Evolutionary conservation across 2,329 filamentous ascomycete species (phyloP).

Genomic region (Pseudogymnoascus sp.): DNA sequence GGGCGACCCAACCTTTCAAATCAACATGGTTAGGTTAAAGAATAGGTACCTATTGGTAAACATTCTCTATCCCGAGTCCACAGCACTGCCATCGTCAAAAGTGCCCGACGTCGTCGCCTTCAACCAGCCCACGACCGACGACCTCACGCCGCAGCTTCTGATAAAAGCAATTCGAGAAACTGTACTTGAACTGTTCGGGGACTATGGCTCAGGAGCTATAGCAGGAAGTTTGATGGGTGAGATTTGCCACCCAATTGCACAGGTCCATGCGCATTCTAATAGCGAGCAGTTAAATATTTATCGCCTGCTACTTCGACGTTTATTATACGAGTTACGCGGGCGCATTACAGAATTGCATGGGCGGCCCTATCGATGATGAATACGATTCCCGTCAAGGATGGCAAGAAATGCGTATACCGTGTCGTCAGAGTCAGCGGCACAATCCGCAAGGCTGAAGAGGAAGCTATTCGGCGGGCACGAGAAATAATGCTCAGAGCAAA

Average conservation of each 20-base stretch:
- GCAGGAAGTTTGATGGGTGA: conserved; percentile 61
- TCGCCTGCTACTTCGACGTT: conserved; percentile 89
- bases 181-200: conserved; percentile 70
- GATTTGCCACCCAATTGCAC: conserved; percentile 13
- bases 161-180: conserved; percentile 62
- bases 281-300: conserved; percentile 72
- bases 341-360: conserved; percentile 84
- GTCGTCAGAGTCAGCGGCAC: conserved; percentile 87
- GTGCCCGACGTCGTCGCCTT: conserved; percentile 59
- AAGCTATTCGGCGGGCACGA: conserved; percentile 72
- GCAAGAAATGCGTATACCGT: conserved; percentile 65
- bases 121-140: conserved; percentile 68
- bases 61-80: conserved; percentile 70
- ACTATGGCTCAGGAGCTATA: conserved; percentile 74
- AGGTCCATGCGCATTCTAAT: not conserved
- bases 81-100: conserved; percentile 29
- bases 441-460: conserved; percentile 84
- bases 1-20: not conserved
- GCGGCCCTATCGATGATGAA: conserved; percentile 76
- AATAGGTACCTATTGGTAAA: conserved; percentile 93
- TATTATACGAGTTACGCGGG: conserved; percentile 75
- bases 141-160: conserved; percentile 58
- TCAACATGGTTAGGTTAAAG: conserved; percentile 85
- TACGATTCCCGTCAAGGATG: conserved; percentile 51
- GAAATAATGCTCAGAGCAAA: conserved; percentile 59